Evolutionary conservation across 805 yeast species (phyloP), one percentile per base, ranked within the genome.

Genomic region (Candida ulmi): DNA sequence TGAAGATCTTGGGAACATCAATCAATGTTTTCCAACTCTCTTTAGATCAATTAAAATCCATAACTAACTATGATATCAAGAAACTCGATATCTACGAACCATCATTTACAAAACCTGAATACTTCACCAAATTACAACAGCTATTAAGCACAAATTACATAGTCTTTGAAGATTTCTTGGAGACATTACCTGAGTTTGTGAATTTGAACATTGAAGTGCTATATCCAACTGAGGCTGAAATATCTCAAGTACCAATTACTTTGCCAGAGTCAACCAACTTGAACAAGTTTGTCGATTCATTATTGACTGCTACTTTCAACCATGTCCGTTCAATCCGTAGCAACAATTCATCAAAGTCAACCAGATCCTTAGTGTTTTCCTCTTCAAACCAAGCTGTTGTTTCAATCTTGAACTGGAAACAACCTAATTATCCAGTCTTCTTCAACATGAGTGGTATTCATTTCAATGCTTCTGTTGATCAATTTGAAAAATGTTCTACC

Each of bases 321-420:
- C 95, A 88, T 58, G 90, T 83, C 21, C 75, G 82, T 27, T 55
- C 57, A 3, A 52, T 61, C 9, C 63, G 79, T 40, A 55, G 69
- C 51, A 50, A 58, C 28, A 57, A 61, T 16, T 51, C 31, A 4
- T 41, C 45, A 9, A 47, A 53, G 35, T 54, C 60, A 18, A 60
- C 75, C 17, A 68, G 95, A 43, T 79, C 95, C 1, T 65, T 93
- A 32, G 80, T 91, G 9, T 86, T 93, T 61, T 78, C 95, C 11
- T 87, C 96, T 1, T 76, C 84, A 40, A 88, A 88, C 60, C 84
- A 96, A 26, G 76, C 80, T 34, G 87, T 88, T n/a, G 93, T 98
- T 62, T 87, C 95, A 11, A 84, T 88, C 34, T 65, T 93, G 51
- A 93, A 93, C 62, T 93, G 99, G 99, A 93, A 93, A 62, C 99